phyloP scores from a whole-genome alignment of 257 asterid genomes.

The Schizonepeta tenuifolia region DNA sequence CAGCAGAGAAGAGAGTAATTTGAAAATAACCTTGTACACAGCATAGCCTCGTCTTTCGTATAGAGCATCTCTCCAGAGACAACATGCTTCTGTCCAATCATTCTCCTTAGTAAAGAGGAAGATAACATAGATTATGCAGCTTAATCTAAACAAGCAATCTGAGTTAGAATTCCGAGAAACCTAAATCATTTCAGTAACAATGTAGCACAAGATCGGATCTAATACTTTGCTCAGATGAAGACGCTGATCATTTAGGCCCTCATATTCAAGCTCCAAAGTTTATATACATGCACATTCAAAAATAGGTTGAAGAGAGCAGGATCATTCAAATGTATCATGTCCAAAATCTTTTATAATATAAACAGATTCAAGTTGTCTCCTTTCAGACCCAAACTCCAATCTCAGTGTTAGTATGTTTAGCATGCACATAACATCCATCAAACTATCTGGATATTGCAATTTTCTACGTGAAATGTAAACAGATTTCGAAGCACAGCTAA shows the following conservation, averaged over 20 bases:
- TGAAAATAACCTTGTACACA: conserved; percentile 62
- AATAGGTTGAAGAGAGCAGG: neutral
- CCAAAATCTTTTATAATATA: no score
- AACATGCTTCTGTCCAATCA: conserved; percentile 1
- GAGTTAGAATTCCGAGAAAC: no score
- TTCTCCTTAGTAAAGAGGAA: neutral
- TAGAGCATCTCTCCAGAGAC: conserved; percentile 37
- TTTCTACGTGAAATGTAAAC: neutral
- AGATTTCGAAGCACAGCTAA: neutral
- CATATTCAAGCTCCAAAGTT: neutral
- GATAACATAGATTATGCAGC: neutral
- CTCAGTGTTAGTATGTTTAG: neutral
- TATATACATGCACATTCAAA: neutral
- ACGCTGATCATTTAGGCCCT: neutral
- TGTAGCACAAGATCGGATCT: neutral
- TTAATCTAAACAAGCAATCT: neutral
- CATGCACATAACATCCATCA: neutral
- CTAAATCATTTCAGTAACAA: no score
- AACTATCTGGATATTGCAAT: neutral
- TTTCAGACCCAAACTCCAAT: neutral
- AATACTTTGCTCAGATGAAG: neutral
- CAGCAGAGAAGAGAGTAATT: conserved; percentile 27
- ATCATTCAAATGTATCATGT: neutral
- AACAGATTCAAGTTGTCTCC: neutral
- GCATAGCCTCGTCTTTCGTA: conserved; percentile 38